Percentiles rank a stretch among this genome's conserved stretches.
Conservation (phyloP, 2,329 filamentous ascomycete species). For the Fusarium begoniae region DNA sequence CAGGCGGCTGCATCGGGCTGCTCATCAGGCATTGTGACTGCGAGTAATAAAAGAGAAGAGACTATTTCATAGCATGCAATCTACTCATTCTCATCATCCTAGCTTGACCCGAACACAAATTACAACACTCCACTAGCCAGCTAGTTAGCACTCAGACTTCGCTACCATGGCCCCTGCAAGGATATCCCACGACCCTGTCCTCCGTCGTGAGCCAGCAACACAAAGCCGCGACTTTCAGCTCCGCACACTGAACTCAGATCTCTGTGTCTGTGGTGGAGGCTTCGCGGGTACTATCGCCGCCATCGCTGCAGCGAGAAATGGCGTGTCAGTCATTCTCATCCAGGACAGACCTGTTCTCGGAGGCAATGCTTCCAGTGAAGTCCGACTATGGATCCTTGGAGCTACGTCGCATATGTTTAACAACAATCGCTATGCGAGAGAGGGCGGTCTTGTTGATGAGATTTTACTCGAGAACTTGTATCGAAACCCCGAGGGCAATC, state of each 20-base stretch:
- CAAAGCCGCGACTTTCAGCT: conserved; percentile 12
- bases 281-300: conserved; percentile 4
- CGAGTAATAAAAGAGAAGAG: background rate
- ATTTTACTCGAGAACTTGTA: conserved; percentile 12
- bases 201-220: conserved; percentile 9
- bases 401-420: conserved; percentile 19
- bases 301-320: conserved; percentile 6
- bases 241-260: background rate
- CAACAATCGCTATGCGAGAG: conserved; percentile 15
- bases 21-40: background rate
- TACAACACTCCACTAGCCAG: background rate
- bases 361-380: conserved; percentile 19
- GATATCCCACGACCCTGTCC: conserved; percentile 14
- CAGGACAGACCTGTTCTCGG: conserved; percentile 10
- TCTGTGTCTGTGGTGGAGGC: conserved; percentile 13
- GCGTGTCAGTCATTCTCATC: conserved; percentile 5
- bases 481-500: background rate
- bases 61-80: background rate
- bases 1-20: background rate
- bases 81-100: background rate
- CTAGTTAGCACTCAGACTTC: background rate
- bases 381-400: conserved; percentile 12
- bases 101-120: background rate
- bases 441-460: conserved; percentile 19
- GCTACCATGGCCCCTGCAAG: conserved; percentile 13